Base-by-base conservation (phyloP, 768 basidiomycete species). In the Glaciozyma antarctica region DNA sequence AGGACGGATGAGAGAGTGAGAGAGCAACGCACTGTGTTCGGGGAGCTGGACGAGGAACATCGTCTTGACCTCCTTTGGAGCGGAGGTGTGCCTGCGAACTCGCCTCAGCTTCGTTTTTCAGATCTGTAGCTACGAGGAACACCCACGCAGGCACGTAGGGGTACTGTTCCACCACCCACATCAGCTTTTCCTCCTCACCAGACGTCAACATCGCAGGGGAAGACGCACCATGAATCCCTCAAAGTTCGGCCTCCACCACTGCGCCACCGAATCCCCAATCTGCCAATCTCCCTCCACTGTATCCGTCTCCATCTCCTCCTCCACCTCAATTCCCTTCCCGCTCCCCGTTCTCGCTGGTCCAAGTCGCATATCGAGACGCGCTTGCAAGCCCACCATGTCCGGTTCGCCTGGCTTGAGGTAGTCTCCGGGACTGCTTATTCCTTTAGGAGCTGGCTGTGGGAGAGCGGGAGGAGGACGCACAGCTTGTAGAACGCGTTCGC, bases 401-500 rank as follows among this genome's bases (percentile, higher is more conserved):
- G 89, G 87, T 79, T 98, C 95, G 12, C 90, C 89, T 2, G 94
- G 94, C 75, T 91, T 91, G 65, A 99, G 85, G 78, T 98, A 98
- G 78, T 97, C 92, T n/a, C 95, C 95, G 5, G 95, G 95, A 19
- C 91, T 93, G 67, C 22, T 2, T 52, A 26, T n/a, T 4, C 54
- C 26, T 26, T 13, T 32, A 28, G 5, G 26, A 9, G 10, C 32
- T 55, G 41, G 10, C 1, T 7, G 2, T 54, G n/a, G 7, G 5
- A 26, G 28, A 43, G 21, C 17, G 34, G 34, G 3, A 51, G 16
- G 53, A 26, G 21, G 26, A 80, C 87, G 73, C 73, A 91, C 90
- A 99, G 84, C 77, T 98, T 97, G 82, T 97, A 98, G 78, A 98
- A 99, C 21, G 92, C 91, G 76, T 95, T 97, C 26, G 93, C 95